Evolutionary conservation across 2,329 filamentous ascomycete genomes (phyloP).

Genomic region (Furcasterigmium furcatum): DNA sequence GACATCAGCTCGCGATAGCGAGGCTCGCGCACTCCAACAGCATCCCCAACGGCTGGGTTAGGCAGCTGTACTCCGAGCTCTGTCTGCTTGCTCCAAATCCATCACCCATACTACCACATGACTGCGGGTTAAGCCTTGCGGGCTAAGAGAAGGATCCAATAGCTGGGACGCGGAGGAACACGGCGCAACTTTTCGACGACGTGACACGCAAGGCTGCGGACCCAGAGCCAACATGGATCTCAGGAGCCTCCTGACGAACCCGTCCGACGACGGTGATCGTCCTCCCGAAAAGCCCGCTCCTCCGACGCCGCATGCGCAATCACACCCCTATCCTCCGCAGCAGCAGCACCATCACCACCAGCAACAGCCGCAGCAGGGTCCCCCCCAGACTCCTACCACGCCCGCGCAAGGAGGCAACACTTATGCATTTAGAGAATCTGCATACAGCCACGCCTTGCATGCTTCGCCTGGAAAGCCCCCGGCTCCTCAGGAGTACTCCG

Average conservation of each 20-base stretch:
- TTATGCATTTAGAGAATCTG: slow-evolving; percentile 47
- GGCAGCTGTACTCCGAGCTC: too few species aligned
- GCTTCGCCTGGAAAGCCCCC: slow-evolving; percentile 44
- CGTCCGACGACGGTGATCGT: slow-evolving; percentile 41
- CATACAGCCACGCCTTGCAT: slow-evolving; percentile 27
- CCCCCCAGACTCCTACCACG: slow-evolving; percentile 15
- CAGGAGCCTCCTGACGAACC: slow-evolving; percentile 47
- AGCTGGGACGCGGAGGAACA: too few species aligned
- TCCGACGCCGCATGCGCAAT: slow-evolving; percentile 23
- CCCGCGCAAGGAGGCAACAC: slow-evolving; percentile 35
- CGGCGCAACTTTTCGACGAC: background rate
- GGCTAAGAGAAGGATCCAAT: too few species aligned
- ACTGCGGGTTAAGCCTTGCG: too few species aligned
- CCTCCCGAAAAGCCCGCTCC: slow-evolving; percentile 5
- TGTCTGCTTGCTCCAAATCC: too few species aligned
- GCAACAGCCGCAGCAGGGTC: slow-evolving; percentile 17
- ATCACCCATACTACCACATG: too few species aligned
- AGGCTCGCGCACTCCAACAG: too few species aligned
- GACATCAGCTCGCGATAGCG: too few species aligned
- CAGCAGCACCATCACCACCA: slow-evolving; percentile 25
- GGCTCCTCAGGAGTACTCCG: slow-evolving; percentile 39
- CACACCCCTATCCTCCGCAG: slow-evolving; percentile 12
- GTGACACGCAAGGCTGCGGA: background rate
- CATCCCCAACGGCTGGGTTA: too few species aligned
- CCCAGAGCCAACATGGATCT: slow-evolving; percentile 42